Percentiles rank a stretch among this genome's conserved stretches.
These are phyloP conservation scores for Mucor lusitanicus DNA, from an alignment of 371 early-diverging fungal genomes.

Conservation along the genomic window DNA sequence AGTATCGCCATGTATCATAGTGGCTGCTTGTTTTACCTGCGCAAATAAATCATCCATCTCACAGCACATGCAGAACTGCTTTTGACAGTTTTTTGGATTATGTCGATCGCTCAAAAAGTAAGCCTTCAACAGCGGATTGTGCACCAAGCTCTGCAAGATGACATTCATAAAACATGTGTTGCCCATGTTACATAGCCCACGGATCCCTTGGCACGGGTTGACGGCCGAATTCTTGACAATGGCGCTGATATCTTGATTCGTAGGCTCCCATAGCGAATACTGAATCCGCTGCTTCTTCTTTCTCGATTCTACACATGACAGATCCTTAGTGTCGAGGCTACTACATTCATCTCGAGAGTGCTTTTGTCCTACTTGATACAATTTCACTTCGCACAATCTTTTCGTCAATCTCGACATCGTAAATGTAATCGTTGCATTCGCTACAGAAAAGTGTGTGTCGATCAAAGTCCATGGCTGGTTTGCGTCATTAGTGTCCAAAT, in stretches of 20 bases:
- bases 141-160: conserved; percentile 88
- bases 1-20: no score
- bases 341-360: neutral
- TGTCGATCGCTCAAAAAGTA: conserved; percentile 91
- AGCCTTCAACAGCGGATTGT: conserved; percentile 86
- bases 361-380: conserved; percentile 29
- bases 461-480: conserved; percentile 39
- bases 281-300: conserved; percentile 30
- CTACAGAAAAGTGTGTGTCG: conserved; percentile 51
- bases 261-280: conserved; percentile 35
- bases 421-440: conserved; percentile 86
- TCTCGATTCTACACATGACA: conserved; percentile 15
- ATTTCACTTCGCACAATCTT: conserved; percentile 59
- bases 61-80: conserved; percentile 87
- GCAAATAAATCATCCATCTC: conserved; percentile 84
- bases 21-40: conserved; percentile 41
- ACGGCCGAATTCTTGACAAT: conserved; percentile 53
- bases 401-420: conserved; percentile 77
- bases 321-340: neutral
- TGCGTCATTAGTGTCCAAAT: neutral
- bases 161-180: conserved; percentile 95
- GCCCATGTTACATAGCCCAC: conserved; percentile 93
- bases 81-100: conserved; percentile 65
- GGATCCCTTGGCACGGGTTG: conserved; percentile 69
- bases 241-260: conserved; percentile 51